Evolutionary conservation across 192 early-diverging fungal genomes (phyloP), one percentile per base, ranked within the genome.

Genomic region (Linnemannia elongata): DNA sequence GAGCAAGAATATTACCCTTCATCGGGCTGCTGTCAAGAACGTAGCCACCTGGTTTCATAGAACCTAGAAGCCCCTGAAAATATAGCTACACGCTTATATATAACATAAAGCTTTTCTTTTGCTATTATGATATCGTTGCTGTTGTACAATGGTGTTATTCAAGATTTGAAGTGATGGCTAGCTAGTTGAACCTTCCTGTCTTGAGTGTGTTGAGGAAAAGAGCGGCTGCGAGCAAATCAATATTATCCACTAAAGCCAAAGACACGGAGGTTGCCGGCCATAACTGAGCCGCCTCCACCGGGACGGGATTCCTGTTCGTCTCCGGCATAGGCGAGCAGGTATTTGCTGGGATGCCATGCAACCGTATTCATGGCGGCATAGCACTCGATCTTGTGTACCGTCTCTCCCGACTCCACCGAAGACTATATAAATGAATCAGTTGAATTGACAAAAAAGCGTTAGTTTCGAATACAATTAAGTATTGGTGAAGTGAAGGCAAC

Each of bases 311-410:
- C 75, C 54, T 86, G 87, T 79, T 96, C 95, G 74, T 97, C 95
- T 12, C 94, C 94, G 4, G 95, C 94, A 87, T 94, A 97, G 8
- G 96, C 95, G 9, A 97, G 89, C 13, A 96, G 81, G 88, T 96
- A 94, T 72, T 93, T 92, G 63, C 79, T 88, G 8, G 96, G 96
- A 80, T 96, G 94, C 96, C 96, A 97, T 30, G 95, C 93, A 1
- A 96, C 92, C 10, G 92, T 93, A 81, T 96, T 95, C 82, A 93
- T 93, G 17, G 95, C 92, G 10, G 94, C 92, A 70, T 78, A 88
- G 41, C 93, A 94, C 30, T 88, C 78, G n/a, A 96, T 91, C 27
- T 93, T 94, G 80, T 96, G 91, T 15, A 96, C 86, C 2, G 89
- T 93, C 55, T 95, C 93, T 7, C 95, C 95, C 39, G 93, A 91